Evolutionary conservation across 129 eudicot genomes (phyloP).

Genomic region (Scalesia atractyloides): DNA sequence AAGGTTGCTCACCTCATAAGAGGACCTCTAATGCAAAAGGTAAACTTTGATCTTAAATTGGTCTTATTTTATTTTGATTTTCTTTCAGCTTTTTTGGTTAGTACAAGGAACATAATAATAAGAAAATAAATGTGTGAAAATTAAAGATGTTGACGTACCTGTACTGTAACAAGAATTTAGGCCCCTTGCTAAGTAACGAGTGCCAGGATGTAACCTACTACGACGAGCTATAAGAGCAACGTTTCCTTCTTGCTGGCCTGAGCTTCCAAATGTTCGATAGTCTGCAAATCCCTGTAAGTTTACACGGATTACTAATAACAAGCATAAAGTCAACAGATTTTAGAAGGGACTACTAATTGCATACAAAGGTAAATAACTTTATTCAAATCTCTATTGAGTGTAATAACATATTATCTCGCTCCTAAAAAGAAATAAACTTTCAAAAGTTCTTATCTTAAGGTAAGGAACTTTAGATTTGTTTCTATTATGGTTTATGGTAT

Average conservation of each 20-base stretch:
- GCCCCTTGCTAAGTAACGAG: constrained; percentile 95
- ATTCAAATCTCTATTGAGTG: background rate
- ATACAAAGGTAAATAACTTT: background rate
- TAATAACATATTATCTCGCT: background rate
- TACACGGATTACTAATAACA: constrained; percentile 25
- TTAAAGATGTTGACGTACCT: constrained; percentile 47
- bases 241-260: constrained; percentile 83
- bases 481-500: background rate
- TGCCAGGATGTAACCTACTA: constrained; percentile 96
- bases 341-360: background rate
- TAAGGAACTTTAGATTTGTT: background rate
- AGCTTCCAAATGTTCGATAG: constrained; percentile 87
- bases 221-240: constrained; percentile 94
- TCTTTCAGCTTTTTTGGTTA: constrained; percentile 4
- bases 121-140: background rate
- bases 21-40: constrained; percentile 5
- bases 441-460: background rate
- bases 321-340: constrained; percentile 7
- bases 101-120: background rate
- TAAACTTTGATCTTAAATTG: constrained; percentile 7
- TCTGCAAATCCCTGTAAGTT: constrained; percentile 85
- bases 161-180: constrained; percentile 82
- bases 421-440: background rate
- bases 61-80: constrained; percentile 1
- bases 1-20: background rate